A percentile compares a stretch with the other conserved stretches of the same genome.
These are phyloP conservation scores for Capsicum pubescens DNA, from an alignment of 257 asterid species.

Conservation along the genomic window DNA sequence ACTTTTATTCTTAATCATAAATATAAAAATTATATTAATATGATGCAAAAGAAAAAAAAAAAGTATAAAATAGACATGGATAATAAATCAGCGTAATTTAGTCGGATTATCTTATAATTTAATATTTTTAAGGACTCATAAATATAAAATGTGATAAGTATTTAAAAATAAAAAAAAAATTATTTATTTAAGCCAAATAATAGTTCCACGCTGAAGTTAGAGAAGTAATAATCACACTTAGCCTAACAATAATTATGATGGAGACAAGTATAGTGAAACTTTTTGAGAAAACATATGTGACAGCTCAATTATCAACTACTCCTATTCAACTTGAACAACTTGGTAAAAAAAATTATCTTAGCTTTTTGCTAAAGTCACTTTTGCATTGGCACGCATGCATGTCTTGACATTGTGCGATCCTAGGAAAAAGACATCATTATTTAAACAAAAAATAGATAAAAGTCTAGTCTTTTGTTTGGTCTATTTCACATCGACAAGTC, in stretches of 20 bases:
- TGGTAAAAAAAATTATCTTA: background rate
- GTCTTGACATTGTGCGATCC: slow-evolving; percentile 19
- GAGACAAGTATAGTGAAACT: background rate
- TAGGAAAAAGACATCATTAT: background rate
- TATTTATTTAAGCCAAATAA: background rate
- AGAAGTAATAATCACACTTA: background rate
- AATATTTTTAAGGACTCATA: too few species aligned
- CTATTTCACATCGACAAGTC: background rate
- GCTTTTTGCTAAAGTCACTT: slow-evolving; percentile 10
- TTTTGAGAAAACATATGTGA: background rate
- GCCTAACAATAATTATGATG: background rate
- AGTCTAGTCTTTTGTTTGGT: background rate
- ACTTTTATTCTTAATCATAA: too few species aligned
- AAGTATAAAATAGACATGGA: too few species aligned
- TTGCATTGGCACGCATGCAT: slow-evolving; percentile 3
- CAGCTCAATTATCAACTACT: slow-evolving; percentile 20
- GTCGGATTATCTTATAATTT: too few species aligned
- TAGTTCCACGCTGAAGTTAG: background rate
- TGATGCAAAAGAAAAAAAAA: too few species aligned
- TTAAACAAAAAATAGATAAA: background rate
- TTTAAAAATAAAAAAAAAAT: too few species aligned
- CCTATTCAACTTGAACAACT: background rate
- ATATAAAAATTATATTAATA: too few species aligned
- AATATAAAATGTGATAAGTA: too few species aligned
- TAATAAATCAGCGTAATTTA: too few species aligned